Evolutionary conservation across 495 filamentous ascomycete genomes (phyloP), one percentile per base, ranked within the genome.

Genomic region (Lepraria neglecta): DNA sequence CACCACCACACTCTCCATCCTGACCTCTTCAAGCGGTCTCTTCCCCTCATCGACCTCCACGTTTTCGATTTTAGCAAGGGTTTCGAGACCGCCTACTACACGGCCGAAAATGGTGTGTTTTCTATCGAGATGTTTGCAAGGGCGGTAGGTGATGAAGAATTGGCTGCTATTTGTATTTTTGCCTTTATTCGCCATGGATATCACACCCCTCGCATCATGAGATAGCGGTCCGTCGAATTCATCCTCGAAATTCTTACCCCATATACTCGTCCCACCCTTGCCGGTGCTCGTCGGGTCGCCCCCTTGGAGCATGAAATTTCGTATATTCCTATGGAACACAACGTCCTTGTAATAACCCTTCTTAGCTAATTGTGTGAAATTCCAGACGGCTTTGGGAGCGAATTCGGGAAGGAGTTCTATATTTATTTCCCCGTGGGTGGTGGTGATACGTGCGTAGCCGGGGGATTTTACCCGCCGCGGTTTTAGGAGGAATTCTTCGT

Each of bases 131-230:
- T 98, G 94, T 68, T 84, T 83, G 1, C 85, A 81, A 1, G 87
- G 79, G 21, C 87, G 85, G 71, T 97, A 97, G 2, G 85, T 89
- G 67, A 98, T 87, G 76, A 98, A 98, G 65, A 97, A 98, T 75
- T 98, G 94, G 59, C 81, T 87, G 40, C 87, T 90, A 68, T 98
- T 98, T 3, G 95, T 97, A 64, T 97, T 91, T 65, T 96, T 96
- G 31, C 94, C 94, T 67, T 98, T 98, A 67, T 98, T 98, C 38
- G 94, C 94, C 94, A 98, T 98, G 65, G 84, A 88, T 14, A 97
- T 65, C 1, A 94, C 79, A 3, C 94, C 94, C 4, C 94, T 75
- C 0, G 77, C 71, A 68, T 92, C 85, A 67, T 97, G 92, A 30
- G 83, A 83, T 35, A 91, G 68, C 0, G 94, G 95, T 0, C 92